A percentile compares a stretch with the other conserved stretches of the same genome.
Conservation (phyloP, 805 yeast species). For the Myxozyma lipomycoides region DNA sequence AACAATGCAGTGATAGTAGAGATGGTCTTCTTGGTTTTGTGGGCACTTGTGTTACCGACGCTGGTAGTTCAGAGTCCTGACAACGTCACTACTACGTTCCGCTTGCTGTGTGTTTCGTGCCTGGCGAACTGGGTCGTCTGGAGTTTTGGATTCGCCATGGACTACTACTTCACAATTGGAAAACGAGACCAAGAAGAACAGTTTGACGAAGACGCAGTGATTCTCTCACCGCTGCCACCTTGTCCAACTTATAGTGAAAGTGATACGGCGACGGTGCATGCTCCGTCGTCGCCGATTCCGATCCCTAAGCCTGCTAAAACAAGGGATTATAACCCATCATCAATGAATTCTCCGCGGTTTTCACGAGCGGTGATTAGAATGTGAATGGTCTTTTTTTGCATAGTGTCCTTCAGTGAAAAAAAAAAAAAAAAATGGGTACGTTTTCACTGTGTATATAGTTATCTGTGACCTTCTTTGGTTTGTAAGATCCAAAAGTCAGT, state of each 20-base stretch:
- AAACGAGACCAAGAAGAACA: background rate
- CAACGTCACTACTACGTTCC: background rate
- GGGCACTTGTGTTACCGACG: constrained; percentile 20
- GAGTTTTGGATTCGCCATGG: background rate
- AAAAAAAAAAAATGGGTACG: no score
- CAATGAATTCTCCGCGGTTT: no score
- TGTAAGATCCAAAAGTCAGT: no score
- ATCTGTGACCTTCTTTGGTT: no score
- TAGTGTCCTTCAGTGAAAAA: no score
- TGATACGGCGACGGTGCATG: background rate
- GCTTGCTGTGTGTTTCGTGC: background rate
- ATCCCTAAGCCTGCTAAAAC: no score
- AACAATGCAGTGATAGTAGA: constrained; percentile 6
- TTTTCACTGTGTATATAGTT: no score
- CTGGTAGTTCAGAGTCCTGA: constrained; percentile 13
- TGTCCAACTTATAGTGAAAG: background rate
- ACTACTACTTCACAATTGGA: background rate
- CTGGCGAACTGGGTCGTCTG: background rate
- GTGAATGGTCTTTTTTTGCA: no score
- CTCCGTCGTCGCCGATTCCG: no score
- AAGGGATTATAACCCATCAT: no score
- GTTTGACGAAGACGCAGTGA: background rate
- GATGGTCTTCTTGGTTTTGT: constrained; percentile 10
- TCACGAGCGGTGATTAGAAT: no score
- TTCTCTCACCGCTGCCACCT: background rate